These are phyloP conservation scores for Jacaranda mimosifolia DNA, from an alignment of 257 asterid species.

Conservation along the genomic window DNA sequence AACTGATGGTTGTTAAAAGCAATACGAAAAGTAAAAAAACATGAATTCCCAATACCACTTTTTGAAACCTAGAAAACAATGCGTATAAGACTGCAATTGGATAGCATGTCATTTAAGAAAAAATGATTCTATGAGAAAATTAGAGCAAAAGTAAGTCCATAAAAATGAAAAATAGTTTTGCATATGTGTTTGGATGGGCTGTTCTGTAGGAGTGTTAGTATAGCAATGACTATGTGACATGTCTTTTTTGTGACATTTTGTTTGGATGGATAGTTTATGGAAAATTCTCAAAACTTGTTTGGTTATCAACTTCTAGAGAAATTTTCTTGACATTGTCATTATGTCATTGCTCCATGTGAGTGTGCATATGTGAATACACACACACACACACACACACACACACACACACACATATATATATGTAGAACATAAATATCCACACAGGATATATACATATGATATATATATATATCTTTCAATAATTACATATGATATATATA, in stretches of 20 bases:
- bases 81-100: background rate
- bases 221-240: background rate
- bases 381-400: no score
- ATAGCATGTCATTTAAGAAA: background rate
- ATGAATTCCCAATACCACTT: background rate
- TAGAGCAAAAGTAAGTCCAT: background rate
- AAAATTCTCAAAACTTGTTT: no score
- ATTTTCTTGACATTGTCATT: no score
- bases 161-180: no score
- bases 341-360: no score
- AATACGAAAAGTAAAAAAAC: background rate
- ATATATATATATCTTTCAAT: no score
- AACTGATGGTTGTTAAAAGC: conserved; percentile 3
- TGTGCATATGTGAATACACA: no score
- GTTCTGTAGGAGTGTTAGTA: background rate
- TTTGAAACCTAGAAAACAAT: background rate
- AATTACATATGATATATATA: no score
- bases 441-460: no score
- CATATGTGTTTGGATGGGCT: background rate
- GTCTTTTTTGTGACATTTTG: background rate
- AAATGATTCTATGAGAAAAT: background rate
- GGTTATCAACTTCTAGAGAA: no score
- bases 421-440: no score
- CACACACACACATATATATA: no score
- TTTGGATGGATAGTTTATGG: background rate